Percentiles rank a stretch among this genome's conserved stretches.
Evolutionary conservation across 2,329 filamentous ascomycete genomes (phyloP).

Genomic region (Botrytis squamosa): DNA sequence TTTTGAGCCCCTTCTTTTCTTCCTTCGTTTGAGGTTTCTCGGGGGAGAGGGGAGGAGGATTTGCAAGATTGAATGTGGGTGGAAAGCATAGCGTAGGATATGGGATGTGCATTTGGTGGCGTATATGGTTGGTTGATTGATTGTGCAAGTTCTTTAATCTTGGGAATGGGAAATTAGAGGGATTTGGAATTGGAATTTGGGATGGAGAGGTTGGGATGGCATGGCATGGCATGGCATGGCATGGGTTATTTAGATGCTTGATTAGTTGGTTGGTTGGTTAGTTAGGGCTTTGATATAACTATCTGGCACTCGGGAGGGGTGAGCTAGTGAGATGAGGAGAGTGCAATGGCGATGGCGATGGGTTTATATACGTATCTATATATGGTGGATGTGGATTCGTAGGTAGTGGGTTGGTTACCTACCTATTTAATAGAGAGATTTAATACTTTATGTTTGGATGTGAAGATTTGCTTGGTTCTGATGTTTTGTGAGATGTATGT

Average conservation of each 20-base stretch:
- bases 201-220: background rate
- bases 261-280: background rate
- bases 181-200: background rate
- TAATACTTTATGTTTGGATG: background rate
- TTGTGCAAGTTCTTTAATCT: background rate
- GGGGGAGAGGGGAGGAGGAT: background rate
- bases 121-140: background rate
- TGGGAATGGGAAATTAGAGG: background rate
- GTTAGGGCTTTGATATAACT: background rate
- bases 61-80: background rate
- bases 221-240: too few species aligned
- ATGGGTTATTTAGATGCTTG: background rate
- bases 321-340: background rate
- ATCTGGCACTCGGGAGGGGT: background rate
- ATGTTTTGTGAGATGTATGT: background rate
- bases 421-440: constrained; percentile 1
- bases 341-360: background rate
- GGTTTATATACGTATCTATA: background rate
- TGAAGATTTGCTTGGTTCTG: background rate
- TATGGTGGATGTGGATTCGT: background rate
- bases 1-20: background rate
- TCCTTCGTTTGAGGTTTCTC: background rate
- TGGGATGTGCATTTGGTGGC: background rate
- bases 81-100: constrained; percentile 11
- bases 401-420: background rate